Percentiles rank a stretch among this genome's conserved stretches.
Evolutionary conservation across 202 grass and related monocot genomes (phyloP).

Genomic region (Elaeis oleifera): DNA sequence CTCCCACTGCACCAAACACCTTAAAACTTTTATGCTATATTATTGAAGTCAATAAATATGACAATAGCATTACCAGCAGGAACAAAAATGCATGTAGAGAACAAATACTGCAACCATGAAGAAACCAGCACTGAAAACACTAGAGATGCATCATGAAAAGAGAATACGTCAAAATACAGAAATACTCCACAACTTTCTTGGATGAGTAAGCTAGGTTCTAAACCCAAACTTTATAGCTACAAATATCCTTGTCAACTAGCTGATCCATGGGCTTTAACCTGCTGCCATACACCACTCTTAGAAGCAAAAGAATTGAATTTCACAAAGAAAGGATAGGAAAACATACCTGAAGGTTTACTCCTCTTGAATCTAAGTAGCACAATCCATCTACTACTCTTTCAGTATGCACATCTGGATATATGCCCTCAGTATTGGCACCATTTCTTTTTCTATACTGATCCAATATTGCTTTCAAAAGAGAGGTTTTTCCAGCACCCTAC

Average conservation of each 20-base stretch:
- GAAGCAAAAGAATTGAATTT: background rate
- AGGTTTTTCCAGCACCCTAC: conserved; percentile 87
- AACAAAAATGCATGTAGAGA: no score
- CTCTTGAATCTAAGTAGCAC: conserved; percentile 61
- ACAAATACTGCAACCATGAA: no score
- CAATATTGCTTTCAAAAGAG: conserved; percentile 71
- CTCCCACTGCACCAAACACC: no score
- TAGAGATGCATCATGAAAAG: no score
- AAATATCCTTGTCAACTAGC: background rate
- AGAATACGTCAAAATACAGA: no score
- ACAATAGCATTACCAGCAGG: no score
- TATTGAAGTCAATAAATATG: no score
- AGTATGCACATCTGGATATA: conserved; percentile 44
- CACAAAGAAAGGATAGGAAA: background rate
- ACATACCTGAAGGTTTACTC: conserved; percentile 76
- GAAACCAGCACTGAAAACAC: no score
- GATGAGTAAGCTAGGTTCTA: background rate
- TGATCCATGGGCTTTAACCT: background rate
- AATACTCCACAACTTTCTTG: no score
- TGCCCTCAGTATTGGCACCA: conserved; percentile 39
- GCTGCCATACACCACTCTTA: background rate
- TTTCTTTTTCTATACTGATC: conserved; percentile 55
- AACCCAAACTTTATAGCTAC: background rate
- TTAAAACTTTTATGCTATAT: no score
- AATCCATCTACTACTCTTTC: conserved; percentile 66